phyloP scores from a whole-genome alignment of 2,329 filamentous ascomycete species.

The Chaetothyriales sp. region DNA sequence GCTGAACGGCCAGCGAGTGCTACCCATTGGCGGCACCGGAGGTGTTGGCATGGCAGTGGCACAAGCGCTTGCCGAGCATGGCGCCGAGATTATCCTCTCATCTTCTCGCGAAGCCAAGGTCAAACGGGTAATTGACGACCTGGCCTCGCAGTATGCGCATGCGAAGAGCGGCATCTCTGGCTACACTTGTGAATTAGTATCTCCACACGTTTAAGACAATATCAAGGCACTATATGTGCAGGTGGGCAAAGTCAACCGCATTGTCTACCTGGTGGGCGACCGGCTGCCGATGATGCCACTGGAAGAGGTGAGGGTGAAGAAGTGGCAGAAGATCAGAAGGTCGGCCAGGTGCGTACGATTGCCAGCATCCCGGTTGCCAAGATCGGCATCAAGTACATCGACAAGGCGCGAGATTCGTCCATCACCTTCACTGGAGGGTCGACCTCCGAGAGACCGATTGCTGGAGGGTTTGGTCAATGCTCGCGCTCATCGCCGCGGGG shows the following conservation, averaged over 20 bases:
- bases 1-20: slow-evolving; percentile 26
- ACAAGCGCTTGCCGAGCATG: slow-evolving; percentile 42
- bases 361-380: slow-evolving; percentile 7
- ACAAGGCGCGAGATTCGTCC: slow-evolving; percentile 24
- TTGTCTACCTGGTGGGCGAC: slow-evolving; percentile 45
- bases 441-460: slow-evolving; percentile 37
- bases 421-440: slow-evolving; percentile 45
- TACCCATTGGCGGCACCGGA: slow-evolving; percentile 50
- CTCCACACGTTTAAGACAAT: slow-evolving; percentile 34
- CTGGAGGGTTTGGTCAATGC: slow-evolving; percentile 41
- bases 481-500: no score
- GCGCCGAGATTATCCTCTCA: slow-evolving; percentile 45
- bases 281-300: slow-evolving; percentile 29
- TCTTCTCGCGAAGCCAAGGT: slow-evolving; percentile 43
- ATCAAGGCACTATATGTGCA: slow-evolving; percentile 32
- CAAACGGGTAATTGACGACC: slow-evolving; percentile 30
- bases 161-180: no score
- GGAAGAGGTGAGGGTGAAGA: slow-evolving; percentile 28
- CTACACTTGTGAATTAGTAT: slow-evolving; percentile 36
- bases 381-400: slow-evolving; percentile 24
- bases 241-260: slow-evolving; percentile 35
- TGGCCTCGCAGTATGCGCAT: slow-evolving; percentile 34
- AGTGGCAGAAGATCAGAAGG: slow-evolving; percentile 29
- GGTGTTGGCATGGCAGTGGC: slow-evolving; percentile 52
- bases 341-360: slow-evolving; percentile 13